These are phyloP conservation scores for Phylloporus sp. DNA, from an alignment of 1,284 basidiomycete species.

Conservation along the genomic window DNA sequence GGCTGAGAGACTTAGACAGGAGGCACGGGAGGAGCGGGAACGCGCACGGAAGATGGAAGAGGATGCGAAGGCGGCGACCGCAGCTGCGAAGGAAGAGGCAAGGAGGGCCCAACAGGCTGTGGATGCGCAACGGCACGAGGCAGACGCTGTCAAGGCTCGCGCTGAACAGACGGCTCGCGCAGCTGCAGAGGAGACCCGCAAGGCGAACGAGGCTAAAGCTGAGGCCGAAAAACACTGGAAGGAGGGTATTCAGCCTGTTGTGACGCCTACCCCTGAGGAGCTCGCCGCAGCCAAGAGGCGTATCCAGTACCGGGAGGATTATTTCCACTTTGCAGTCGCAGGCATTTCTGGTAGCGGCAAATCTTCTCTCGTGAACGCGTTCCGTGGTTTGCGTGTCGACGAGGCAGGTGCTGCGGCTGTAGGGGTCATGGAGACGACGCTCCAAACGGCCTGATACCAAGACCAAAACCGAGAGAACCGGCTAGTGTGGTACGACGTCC, in stretches of 20 bases:
- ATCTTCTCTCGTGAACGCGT: constrained; percentile 30
- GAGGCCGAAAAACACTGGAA: constrained; percentile 24
- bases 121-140: constrained; percentile 20
- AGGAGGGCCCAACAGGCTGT: constrained; percentile 17
- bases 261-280: constrained; percentile 22
- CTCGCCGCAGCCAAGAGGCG: constrained; percentile 15
- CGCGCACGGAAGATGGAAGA: constrained; percentile 22
- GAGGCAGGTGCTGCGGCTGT: constrained; percentile 26
- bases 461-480: constrained; percentile 21
- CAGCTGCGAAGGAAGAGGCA: constrained; percentile 23
- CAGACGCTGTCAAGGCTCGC: constrained; percentile 17
- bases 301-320: constrained; percentile 20
- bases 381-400: constrained; percentile 18
- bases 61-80: constrained; percentile 20
- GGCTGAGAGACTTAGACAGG: constrained; percentile 11
- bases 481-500: constrained; percentile 29
- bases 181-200: constrained; percentile 22
- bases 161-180: constrained; percentile 20
- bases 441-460: constrained; percentile 23
- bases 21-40: constrained; percentile 23
- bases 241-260: constrained; percentile 26
- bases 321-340: constrained; percentile 22
- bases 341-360: constrained; percentile 28
- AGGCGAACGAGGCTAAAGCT: constrained; percentile 15
- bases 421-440: constrained; percentile 27